Evolutionary conservation across 2,329 filamentous ascomycete species (phyloP).

Genomic region (Fusarium praegraminearum): DNA sequence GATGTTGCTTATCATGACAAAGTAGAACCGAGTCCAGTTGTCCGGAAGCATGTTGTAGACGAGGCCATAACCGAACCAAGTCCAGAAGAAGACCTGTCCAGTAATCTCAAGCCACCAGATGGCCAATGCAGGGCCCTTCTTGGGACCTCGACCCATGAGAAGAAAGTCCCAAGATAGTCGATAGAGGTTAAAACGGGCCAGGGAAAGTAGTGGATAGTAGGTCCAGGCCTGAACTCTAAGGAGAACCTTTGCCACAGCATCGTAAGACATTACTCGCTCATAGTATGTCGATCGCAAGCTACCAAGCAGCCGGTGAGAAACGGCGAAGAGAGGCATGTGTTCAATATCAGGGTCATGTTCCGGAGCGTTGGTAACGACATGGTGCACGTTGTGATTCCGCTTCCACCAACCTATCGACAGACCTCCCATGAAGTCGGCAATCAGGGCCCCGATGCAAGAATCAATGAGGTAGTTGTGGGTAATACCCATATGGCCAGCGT

Average conservation of each 20-base stretch:
- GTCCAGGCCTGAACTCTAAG: conserved; percentile 82
- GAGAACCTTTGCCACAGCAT: conserved; percentile 76
- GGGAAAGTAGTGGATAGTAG: conserved; percentile 83
- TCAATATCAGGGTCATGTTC: conserved; percentile 97
- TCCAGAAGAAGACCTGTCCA: conserved; percentile 86
- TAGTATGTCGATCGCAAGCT: conserved; percentile 85
- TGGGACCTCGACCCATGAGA: conserved; percentile 75
- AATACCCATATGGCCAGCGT: conserved; percentile 97
- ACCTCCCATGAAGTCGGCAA: conserved; percentile 90
- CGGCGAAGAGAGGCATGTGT: conserved; percentile 88
- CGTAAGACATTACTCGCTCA: conserved; percentile 81
- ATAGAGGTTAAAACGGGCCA: conserved; percentile 91
- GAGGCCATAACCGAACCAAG: conserved; percentile 86
- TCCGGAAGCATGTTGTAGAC: conserved; percentile 79
- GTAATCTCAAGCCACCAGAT: conserved; percentile 82
- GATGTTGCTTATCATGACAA: conserved; percentile 83
- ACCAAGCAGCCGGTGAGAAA: conserved; percentile 83
- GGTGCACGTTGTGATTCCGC: conserved; percentile 93
- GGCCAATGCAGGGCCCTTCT: conserved; percentile 83
- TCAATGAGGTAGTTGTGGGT: conserved; percentile 90
- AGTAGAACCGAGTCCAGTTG: conserved; percentile 76
- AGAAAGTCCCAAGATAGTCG: conserved; percentile 83
- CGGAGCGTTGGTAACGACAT: conserved; percentile 93
- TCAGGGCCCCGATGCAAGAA: conserved; percentile 86
- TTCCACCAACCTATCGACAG: conserved; percentile 98